Evolutionary conservation across 257 asterid genomes (phyloP), one percentile per base, ranked within the genome.

Genomic region (Penstemon davidsonii): DNA sequence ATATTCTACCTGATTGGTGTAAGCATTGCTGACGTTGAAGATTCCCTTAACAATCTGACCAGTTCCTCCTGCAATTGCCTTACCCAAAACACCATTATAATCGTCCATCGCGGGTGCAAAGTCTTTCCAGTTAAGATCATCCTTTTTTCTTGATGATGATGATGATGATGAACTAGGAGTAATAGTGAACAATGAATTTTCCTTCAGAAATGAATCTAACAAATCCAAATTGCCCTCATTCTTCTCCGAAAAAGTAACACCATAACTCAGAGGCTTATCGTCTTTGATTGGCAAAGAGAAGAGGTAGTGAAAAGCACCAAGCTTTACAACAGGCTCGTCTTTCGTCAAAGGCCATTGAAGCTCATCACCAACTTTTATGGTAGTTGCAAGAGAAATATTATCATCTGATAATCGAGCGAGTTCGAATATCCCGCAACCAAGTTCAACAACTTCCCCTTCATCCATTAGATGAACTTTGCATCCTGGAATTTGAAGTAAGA

Each of bases 271-370:
- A 8, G 94, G 84, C 73, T 73, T 62, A 0, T 75, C 88, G 50
- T 82, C 91, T 37, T 70, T 79, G 83, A 90, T 82, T 0, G 89
- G 97, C 81, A 90, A 45, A 5, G 97, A 84, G 76, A 88, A 90
- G 10, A 90, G 79, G 61, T 90, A 86, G 70, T 81, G 78, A 36
- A 74, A 62, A 12, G 84, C 78, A 67, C 81, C 90, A 13, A 88
- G 84, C 78, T 88, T 88, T 25, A 91, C 95, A 6, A 91, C 82
- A 1, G 97, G 97, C 76, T 88, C 96, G 62, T 88, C 97, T 76
- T 79, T 86, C 1, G 96, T 85, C 41, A 91, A 68, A 0, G 97
- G 95, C 97, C 96, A 91, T 36, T 91, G 96, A 42, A 91, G 89
- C 55, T 83, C 90, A 12, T 79, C 82, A 3, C 91, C 95, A 36